phyloP scores from a whole-genome alignment of 2,329 filamentous ascomycete genomes.

The Trichoderma koningiopsis region DNA sequence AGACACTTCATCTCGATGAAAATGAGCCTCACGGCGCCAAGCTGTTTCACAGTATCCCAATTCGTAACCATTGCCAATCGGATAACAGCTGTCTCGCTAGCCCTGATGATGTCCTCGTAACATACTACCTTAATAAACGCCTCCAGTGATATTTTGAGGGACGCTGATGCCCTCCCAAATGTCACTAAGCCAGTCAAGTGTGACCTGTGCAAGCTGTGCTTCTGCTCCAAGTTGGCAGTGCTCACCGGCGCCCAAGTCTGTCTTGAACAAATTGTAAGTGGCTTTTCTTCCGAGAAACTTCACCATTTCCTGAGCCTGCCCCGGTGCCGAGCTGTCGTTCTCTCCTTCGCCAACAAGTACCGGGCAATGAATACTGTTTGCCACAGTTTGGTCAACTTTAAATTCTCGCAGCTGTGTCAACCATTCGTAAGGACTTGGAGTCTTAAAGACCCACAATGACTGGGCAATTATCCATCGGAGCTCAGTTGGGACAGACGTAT shows the following conservation, averaged over 20 bases:
- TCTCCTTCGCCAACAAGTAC: neutral
- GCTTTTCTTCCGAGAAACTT: neutral
- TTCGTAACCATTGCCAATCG: neutral
- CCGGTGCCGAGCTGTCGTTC: neutral
- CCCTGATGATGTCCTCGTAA: neutral
- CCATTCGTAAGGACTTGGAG: neutral
- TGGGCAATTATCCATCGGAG: neutral
- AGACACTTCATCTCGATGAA: no score
- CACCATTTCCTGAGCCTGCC: neutral
- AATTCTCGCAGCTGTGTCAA: neutral
- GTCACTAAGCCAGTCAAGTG: neutral
- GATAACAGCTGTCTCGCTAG: neutral
- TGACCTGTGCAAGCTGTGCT: neutral
- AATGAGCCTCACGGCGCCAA: neutral
- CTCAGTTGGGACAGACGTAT: neutral
- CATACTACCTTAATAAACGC: neutral
- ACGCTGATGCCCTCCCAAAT: neutral
- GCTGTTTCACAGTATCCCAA: neutral
- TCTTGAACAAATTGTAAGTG: neutral
- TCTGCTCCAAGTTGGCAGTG: neutral
- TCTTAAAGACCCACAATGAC: neutral
- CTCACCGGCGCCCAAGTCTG: neutral
- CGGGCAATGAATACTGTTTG: neutral
- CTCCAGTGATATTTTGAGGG: neutral
- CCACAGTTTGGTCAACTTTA: neutral